phyloP scores from a whole-genome alignment of 257 asterid genomes.

The Solanum pimpinellifolium region DNA sequence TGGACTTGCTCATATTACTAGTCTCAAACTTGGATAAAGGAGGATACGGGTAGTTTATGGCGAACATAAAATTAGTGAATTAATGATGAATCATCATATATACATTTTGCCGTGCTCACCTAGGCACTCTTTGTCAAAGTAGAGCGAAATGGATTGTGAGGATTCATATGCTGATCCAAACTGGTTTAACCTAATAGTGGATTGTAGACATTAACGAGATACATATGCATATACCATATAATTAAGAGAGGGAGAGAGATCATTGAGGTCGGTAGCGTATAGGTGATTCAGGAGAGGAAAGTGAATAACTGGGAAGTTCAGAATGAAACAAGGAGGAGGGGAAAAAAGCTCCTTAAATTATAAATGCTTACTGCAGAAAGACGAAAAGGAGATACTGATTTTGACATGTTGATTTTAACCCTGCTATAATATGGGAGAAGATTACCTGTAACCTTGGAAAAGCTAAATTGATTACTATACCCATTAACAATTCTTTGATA shows the following conservation, averaged over 20 bases:
- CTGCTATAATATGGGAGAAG: not conserved
- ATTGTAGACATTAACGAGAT: not conserved
- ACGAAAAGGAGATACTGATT: not conserved
- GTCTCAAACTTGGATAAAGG: not conserved
- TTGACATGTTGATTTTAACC: not conserved
- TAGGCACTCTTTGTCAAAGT: not conserved
- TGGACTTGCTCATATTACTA: not conserved
- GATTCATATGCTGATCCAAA: not conserved
- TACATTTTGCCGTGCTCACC: not conserved
- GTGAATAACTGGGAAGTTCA: not conserved
- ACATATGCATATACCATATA: not conserved
- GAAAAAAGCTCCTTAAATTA: not conserved
- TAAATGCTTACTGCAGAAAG: not conserved
- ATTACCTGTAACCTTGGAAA: not conserved
- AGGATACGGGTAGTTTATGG: not conserved
- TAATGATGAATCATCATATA: not conserved
- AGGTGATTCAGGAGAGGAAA: not conserved
- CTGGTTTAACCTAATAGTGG: not conserved
- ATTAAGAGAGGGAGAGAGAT: not conserved
- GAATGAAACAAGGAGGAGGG: not conserved
- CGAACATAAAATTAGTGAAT: not conserved
- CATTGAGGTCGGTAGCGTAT: not conserved
- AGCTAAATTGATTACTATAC: not conserved
- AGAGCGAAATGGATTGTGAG: not conserved
- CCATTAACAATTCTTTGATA: not conserved